Base-by-base conservation (phyloP, 768 basidiomycete species). In the Psilocybe sp. region DNA sequence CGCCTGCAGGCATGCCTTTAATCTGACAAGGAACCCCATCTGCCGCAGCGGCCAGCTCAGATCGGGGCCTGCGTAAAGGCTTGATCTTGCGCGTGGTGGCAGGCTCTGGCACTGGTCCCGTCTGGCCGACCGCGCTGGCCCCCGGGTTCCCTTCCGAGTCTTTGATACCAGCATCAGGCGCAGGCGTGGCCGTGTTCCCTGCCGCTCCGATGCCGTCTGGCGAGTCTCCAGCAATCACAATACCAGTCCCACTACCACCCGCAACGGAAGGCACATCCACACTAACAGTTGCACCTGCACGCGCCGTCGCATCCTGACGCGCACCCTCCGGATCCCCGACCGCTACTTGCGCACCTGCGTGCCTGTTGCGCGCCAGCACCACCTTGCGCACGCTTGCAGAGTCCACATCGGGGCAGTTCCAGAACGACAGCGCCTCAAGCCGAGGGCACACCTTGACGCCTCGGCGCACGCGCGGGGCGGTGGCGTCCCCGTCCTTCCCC, bases 401-500 rank as follows among this genome's bases (percentile, higher is more conserved):
- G 32, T 68, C 60, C 49, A 80, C 60, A 58, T 79, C 76, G 44
- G 63, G 53, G 59, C 79, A 82, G 41, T 69, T 69, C 80, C 76
- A 79, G 49, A 82, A 69, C 35, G 73, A 68, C 32, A 81, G 63
- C n/a, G 74, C 70, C 58, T 77, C 75, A 40, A 82, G 66, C 34
- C 70, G 68, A 18, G 79, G 76, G 56, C 80, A 81, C 40, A 75
- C 65, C 49, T 73, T 77, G 53, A 78, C 74, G 40, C 68, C 71
- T 50, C 65, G 68, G 43, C 54, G 52, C 49, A 38, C 50, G 18
- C 23, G 23, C 23, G 7, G 4, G 23, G 7, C 23, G 23, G 4
- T 7, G 3, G 23, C 23, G 7, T 33, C 40, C 19, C 31, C 45
- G 40, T 45, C 34, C 43, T 20, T 20, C n/a, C 42, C 28, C 42